Evolutionary conservation across 768 basidiomycete species (phyloP), one percentile per base, ranked within the genome.

Genomic region (Polyporus arcularius): DNA sequence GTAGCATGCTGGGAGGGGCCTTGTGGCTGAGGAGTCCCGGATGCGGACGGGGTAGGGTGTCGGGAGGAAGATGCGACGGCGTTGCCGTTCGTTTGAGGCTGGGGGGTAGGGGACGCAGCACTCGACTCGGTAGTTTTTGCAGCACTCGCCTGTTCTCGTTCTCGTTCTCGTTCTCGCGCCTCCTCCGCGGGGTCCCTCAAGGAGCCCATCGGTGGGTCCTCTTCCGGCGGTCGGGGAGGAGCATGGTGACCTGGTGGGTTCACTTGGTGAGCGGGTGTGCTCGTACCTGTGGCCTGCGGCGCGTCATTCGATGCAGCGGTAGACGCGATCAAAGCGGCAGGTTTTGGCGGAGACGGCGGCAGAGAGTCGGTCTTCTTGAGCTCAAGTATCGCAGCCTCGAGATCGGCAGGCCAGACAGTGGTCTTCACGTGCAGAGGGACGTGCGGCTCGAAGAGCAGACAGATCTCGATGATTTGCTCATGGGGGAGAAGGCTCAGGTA

Each of bases 391-490:
- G 85, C 86, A 53, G 80, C 82, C 58, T 82, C 81, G 56, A 92
- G 78, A 70, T 92, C 87, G 38, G 76, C 73, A 11, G 90, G 90
- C 90, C 90, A 92, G 72, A 92, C 74, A n/a, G 84, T 76, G 57
- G 78, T 78, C 72, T 83, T 86, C 54, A 88, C 70, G 62, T 87
- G 86, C 41, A 80, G 75, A 12, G 89, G 85, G 14, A 86, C 85
- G 76, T 91, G 82, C 9, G 84, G 71, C 67, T 92, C 88, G 67
- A 89, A 86, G 40, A 81, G 79, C 61, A 92, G 78, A 70, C 88
- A 92, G 67, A 92, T 85, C 66, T 91, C 90, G 69, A 92, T 89
- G 69, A 92, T 81, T 74, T 92, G 88, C 47, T 82, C 80, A 21
- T 81, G 83, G 26, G 85, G 81, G 8, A 93, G 79, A 21, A 90